phyloP scores from a whole-genome alignment of 2,329 filamentous ascomycete genomes.

The Sporothrix globosa region DNA sequence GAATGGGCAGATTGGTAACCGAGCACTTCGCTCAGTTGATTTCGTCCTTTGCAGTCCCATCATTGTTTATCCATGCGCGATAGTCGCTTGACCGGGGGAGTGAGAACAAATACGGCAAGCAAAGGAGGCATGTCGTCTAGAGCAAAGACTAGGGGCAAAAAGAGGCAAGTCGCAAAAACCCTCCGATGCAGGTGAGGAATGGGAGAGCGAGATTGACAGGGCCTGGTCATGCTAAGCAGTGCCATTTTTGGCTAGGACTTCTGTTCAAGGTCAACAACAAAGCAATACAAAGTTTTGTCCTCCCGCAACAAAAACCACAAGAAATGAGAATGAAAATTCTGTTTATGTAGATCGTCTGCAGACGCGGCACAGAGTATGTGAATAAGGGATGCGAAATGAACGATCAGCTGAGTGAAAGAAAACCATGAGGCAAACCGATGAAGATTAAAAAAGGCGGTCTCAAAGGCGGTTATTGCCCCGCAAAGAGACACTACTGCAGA shows the following conservation, averaged over 20 bases:
- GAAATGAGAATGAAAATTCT: constrained; percentile 10
- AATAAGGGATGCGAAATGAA: neutral
- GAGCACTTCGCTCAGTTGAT: too few species aligned
- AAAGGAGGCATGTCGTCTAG: neutral
- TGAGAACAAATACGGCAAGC: neutral
- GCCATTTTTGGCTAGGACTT: neutral
- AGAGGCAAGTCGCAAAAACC: constrained; percentile 9
- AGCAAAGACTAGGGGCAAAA: neutral
- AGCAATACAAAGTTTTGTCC: too few species aligned
- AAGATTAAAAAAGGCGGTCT: neutral
- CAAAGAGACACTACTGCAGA: constrained; percentile 19
- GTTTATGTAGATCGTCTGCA: constrained; percentile 9
- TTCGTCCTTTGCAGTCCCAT: too few species aligned
- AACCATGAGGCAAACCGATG: neutral
- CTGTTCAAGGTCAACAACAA: neutral
- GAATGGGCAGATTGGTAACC: neutral
- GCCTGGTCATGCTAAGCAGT: neutral
- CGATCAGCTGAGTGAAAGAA: neutral
- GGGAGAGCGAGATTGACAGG: neutral
- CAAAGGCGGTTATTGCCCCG: neutral
- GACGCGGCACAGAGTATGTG: neutral
- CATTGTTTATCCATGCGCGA: too few species aligned
- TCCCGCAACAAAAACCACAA: neutral
- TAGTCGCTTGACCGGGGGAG: neutral
- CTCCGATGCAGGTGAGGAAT: constrained; percentile 21